Conservation (phyloP, 768 basidiomycete genomes). For the Suillus americanus region DNA sequence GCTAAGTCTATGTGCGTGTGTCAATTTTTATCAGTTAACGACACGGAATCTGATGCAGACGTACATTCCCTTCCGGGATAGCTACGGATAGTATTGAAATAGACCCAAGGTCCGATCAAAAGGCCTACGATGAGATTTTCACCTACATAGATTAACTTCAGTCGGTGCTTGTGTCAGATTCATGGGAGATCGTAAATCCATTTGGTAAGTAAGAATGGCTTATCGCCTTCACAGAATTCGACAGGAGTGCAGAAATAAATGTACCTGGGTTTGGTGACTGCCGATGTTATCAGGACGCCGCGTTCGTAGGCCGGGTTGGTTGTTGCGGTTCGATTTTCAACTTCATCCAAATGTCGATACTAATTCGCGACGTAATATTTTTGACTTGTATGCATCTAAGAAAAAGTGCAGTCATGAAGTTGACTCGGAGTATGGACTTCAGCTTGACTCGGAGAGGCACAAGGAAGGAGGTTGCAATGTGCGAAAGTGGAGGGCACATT, state of each 20-base stretch:
- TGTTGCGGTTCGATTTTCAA: background rate
- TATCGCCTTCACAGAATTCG: background rate
- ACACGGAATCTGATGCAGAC: conserved; percentile 77
- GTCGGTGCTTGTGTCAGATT: background rate
- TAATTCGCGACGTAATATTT: background rate
- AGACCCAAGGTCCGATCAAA: conserved; percentile 79
- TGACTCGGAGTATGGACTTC: background rate
- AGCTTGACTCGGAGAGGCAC: background rate
- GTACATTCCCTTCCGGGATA: conserved; percentile 84
- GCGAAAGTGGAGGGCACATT: background rate
- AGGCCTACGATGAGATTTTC: conserved; percentile 49
- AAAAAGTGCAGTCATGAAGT: background rate
- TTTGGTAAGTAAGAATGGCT: background rate
- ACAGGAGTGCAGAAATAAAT: background rate
- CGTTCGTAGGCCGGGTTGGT: background rate
- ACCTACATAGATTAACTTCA: background rate
- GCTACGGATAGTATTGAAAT: conserved; percentile 85
- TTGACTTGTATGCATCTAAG: background rate
- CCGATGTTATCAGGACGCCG: background rate
- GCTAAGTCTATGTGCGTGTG: conserved; percentile 98
- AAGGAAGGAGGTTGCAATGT: background rate
- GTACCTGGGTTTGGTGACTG: background rate
- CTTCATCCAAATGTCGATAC: background rate
- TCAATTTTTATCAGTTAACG: conserved; percentile 96
- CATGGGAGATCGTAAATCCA: background rate